Conservation (phyloP, 2,329 filamentous ascomycete species). For the Beauveria caledonica region DNA sequence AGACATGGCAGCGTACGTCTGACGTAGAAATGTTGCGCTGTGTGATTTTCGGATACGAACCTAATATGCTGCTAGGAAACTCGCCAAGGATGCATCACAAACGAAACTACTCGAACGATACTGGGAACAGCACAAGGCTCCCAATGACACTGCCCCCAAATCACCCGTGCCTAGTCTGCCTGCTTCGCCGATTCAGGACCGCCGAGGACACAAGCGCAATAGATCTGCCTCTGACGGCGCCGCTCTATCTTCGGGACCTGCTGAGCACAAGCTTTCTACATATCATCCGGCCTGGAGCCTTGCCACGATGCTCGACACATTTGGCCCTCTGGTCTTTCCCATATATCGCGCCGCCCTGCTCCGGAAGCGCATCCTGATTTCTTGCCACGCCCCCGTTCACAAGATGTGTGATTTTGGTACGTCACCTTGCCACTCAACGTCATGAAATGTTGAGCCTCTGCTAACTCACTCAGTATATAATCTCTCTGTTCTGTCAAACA, state of each 20-base stretch:
- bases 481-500: constrained; percentile 84
- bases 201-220: constrained; percentile 42
- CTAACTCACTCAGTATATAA: constrained; percentile 64
- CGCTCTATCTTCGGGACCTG: constrained; percentile 43
- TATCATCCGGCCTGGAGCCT: constrained; percentile 85
- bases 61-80: constrained; percentile 31
- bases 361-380: constrained; percentile 80
- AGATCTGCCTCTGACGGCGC: constrained; percentile 56
- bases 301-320: constrained; percentile 65
- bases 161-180: constrained; percentile 41
- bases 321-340: constrained; percentile 88
- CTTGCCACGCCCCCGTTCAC: constrained; percentile 79
- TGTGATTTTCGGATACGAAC: no score
- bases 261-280: constrained; percentile 60
- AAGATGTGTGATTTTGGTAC: constrained; percentile 82
- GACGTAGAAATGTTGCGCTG: background rate
- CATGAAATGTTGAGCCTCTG: constrained; percentile 16
- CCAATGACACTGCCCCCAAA: constrained; percentile 18
- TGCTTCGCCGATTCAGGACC: constrained; percentile 24
- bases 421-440: constrained; percentile 13
- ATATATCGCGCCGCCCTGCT: constrained; percentile 80
- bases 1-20: constrained; percentile 58
- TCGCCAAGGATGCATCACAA: constrained; percentile 58
- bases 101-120: constrained; percentile 64
- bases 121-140: constrained; percentile 53